Evolutionary conservation across 106 monocot species (phyloP).

Genomic region (Iris macrosiphon): DNA sequence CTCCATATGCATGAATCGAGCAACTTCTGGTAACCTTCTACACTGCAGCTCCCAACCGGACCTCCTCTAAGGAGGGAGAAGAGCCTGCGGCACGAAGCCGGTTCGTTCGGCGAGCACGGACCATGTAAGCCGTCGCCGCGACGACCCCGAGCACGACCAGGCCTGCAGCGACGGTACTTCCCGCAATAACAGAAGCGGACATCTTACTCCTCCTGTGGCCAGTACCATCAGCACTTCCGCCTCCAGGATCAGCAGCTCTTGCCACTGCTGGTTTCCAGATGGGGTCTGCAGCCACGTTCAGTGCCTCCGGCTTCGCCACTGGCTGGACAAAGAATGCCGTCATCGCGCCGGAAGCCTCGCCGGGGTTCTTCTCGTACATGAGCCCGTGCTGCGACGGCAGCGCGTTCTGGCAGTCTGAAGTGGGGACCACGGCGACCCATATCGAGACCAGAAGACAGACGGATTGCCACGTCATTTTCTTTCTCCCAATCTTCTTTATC

Average conservation of each 20-base stretch:
- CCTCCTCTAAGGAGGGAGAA: no score
- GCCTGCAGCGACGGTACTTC: neutral
- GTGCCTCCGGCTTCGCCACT: conserved; percentile 5
- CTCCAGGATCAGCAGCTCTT: neutral
- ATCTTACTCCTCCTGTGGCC: neutral
- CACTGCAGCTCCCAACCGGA: no score
- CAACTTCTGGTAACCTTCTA: no score
- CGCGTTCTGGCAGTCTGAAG: neutral
- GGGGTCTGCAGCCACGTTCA: conserved; percentile 3
- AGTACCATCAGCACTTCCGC: neutral
- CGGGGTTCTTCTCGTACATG: conserved; percentile 1
- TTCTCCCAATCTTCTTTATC: no score
- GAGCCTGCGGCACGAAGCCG: no score
- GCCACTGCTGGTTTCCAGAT: neutral
- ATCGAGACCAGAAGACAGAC: conserved; percentile 1
- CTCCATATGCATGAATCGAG: no score
- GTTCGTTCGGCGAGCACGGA: neutral
- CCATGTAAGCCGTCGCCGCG: neutral
- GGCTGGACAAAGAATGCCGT: conserved; percentile 2
- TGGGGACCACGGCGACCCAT: no score
- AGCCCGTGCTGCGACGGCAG: conserved; percentile 1
- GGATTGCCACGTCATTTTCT: no score
- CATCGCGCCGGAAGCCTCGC: neutral
- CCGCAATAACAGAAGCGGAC: neutral
- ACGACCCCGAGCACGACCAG: neutral